Evolutionary conservation across 208 protist species (phyloP).

Genomic region (Trichomonas tenax): DNA sequence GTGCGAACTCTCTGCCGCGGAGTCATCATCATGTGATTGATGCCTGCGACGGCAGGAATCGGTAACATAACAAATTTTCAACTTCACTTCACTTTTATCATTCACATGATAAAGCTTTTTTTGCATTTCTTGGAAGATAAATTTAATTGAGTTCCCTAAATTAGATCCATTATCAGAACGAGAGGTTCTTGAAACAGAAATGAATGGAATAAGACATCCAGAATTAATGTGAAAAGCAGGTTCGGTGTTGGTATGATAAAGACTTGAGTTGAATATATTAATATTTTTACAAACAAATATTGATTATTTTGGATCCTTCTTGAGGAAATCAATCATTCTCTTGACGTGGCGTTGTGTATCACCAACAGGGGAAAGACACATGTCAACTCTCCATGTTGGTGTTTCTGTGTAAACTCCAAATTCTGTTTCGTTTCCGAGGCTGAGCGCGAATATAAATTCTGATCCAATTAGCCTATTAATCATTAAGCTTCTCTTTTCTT

Average conservation of each 20-base stretch:
- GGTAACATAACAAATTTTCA: not conserved
- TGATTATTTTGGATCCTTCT: not conserved
- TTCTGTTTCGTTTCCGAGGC: not conserved
- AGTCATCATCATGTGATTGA: not conserved
- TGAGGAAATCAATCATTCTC: not conserved
- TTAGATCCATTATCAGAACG: too few species aligned
- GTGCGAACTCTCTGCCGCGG: not conserved
- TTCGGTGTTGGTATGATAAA: too few species aligned
- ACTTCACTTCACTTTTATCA: not conserved
- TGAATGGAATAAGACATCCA: too few species aligned
- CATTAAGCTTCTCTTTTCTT: not conserved
- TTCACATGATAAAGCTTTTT: too few species aligned
- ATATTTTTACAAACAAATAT: too few species aligned
- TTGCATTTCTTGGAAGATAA: too few species aligned
- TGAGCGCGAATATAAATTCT: not conserved
- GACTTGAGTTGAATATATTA: too few species aligned
- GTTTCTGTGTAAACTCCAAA: not conserved
- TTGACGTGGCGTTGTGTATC: not conserved
- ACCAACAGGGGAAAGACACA: not conserved
- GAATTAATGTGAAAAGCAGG: too few species aligned
- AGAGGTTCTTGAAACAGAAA: too few species aligned
- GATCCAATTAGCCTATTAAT: not conserved
- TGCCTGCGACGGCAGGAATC: not conserved
- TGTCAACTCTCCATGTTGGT: not conserved
- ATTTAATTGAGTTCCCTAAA: too few species aligned